A percentile compares a stretch with the other conserved stretches of the same genome.
phyloP scores from a whole-genome alignment of 2,329 filamentous ascomycete genomes.

The Penicillium vulpinum region DNA sequence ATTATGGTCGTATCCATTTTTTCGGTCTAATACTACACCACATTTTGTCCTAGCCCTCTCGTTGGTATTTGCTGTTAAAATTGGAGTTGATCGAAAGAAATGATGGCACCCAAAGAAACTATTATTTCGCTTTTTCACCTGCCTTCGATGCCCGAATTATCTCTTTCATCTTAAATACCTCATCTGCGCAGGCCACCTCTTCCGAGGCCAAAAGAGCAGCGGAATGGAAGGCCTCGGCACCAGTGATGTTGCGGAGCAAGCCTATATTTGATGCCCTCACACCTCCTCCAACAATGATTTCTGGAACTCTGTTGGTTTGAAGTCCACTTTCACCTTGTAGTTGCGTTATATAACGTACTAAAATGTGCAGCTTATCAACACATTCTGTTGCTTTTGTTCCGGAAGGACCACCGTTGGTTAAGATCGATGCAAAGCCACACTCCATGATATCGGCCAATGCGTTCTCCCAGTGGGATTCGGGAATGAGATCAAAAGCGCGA shows the following conservation, averaged over 20 bases:
- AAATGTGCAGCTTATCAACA: constrained; percentile 29
- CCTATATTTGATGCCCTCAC: constrained; percentile 49
- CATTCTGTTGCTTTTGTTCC: constrained; percentile 40
- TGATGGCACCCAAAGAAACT: too few relatives aligned
- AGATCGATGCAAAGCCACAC: constrained; percentile 49
- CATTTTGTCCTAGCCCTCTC: too few relatives aligned
- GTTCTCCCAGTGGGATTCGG: constrained; percentile 19
- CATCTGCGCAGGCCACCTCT: background rate
- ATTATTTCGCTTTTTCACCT: background rate
- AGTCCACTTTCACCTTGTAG: background rate
- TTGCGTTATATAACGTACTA: constrained; percentile 20
- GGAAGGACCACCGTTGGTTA: constrained; percentile 50
- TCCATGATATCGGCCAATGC: constrained; percentile 39
- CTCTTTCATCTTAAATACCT: constrained; percentile 9
- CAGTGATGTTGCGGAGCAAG: constrained; percentile 31
- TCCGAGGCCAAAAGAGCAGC: constrained; percentile 33
- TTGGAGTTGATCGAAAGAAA: too few relatives aligned
- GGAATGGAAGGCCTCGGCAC: constrained; percentile 45
- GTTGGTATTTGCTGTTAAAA: too few relatives aligned
- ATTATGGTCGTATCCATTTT: too few relatives aligned
- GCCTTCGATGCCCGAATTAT: background rate
- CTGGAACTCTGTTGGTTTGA: constrained; percentile 20
- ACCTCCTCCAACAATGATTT: constrained; percentile 54
- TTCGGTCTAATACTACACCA: too few relatives aligned
- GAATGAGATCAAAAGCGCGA: constrained; percentile 53